These are phyloP conservation scores for Globisporangium middletonii DNA, from an alignment of 352 stramenopile genomes.

Conservation along the genomic window DNA sequence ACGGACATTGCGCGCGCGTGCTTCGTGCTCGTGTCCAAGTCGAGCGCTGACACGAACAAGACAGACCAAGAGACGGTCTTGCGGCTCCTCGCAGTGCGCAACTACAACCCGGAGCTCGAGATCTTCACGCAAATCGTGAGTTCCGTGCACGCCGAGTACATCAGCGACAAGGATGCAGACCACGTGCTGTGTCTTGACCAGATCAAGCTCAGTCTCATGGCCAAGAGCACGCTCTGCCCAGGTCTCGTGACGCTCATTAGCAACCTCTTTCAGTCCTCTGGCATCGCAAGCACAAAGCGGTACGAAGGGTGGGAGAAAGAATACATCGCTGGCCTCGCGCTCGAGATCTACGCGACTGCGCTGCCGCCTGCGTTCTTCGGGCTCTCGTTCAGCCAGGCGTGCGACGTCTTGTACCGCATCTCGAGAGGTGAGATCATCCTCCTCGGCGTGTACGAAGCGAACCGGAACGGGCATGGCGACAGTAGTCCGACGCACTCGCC, in stretches of 20 bases:
- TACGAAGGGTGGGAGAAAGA: constrained; percentile 38
- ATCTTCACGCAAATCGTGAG: constrained; percentile 60
- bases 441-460: constrained; percentile 35
- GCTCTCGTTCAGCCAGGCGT: constrained; percentile 48
- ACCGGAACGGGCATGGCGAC: not conserved
- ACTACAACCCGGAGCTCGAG: constrained; percentile 50
- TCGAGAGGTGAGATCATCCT: constrained; percentile 56
- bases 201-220: constrained; percentile 57
- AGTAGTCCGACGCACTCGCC: not conserved
- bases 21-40: constrained; percentile 52
- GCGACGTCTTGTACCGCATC: constrained; percentile 46
- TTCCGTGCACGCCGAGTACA: constrained; percentile 47
- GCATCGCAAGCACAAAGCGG: constrained; percentile 17
- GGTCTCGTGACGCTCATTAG: constrained; percentile 53
- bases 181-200: constrained; percentile 56
- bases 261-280: constrained; percentile 52
- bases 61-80: constrained; percentile 54
- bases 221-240: constrained; percentile 57
- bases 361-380: constrained; percentile 36
- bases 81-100: constrained; percentile 50
- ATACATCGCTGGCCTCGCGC: constrained; percentile 43
- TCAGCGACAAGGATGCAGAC: constrained; percentile 46
- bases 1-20: constrained; percentile 44
- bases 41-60: constrained; percentile 25
- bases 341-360: constrained; percentile 54